Evolutionary conservation across 371 early-diverging fungal genomes (phyloP).

Genomic region (Mortierella sp.): DNA sequence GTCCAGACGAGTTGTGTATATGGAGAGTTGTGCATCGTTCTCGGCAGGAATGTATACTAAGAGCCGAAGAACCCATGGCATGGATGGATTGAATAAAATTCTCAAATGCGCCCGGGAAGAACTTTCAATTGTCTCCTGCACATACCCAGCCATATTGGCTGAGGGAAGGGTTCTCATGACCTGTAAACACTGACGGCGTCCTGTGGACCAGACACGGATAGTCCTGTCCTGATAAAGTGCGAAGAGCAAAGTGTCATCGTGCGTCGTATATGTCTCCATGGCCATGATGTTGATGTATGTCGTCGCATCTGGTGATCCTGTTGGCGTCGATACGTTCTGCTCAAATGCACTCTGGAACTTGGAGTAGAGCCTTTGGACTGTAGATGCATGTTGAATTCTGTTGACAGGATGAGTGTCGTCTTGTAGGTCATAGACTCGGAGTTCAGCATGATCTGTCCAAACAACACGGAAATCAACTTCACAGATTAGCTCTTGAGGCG

Average conservation of each 20-base stretch:
- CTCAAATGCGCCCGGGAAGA: constrained; percentile 25
- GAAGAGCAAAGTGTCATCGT: constrained; percentile 39
- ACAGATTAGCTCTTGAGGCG: too few relatives aligned
- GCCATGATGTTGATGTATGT: constrained; percentile 24
- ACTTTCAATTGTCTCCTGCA: constrained; percentile 44
- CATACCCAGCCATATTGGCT: constrained; percentile 31
- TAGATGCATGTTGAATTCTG: constrained; percentile 25
- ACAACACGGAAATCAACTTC: too few relatives aligned
- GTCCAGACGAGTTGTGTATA: constrained; percentile 33
- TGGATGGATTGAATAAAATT: constrained; percentile 33
- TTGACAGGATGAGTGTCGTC: constrained; percentile 18
- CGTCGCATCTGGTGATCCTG: constrained; percentile 19
- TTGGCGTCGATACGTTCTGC: constrained; percentile 1
- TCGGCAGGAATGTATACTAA: constrained; percentile 42
- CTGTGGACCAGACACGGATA: constrained; percentile 41
- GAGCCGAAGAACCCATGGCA: constrained; percentile 45
- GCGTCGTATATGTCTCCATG: constrained; percentile 25
- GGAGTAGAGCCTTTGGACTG: constrained; percentile 30
- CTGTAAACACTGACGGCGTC: constrained; percentile 41
- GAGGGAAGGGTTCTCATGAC: constrained; percentile 15
- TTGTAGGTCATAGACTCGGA: constrained; percentile 27
- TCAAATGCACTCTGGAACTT: constrained; percentile 24
- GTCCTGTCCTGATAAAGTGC: constrained; percentile 39
- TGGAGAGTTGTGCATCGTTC: constrained; percentile 29
- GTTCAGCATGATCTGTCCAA: constrained; percentile 40